Evolutionary conservation across 495 filamentous ascomycete species (phyloP).

Genomic region (Trichocladium antarcticum): DNA sequence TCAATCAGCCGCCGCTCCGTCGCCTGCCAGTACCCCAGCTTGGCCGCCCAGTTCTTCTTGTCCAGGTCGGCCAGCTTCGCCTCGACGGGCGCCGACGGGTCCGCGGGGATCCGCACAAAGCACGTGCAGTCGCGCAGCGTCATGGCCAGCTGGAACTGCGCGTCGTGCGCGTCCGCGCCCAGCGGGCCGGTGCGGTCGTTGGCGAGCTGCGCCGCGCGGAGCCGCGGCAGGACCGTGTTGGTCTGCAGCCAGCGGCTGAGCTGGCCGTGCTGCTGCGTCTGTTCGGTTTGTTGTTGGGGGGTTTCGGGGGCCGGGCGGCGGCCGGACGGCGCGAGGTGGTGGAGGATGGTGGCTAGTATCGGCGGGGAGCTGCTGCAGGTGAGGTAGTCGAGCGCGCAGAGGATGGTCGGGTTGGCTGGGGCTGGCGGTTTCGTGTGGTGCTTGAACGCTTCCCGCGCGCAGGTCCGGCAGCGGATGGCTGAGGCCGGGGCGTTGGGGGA

Average conservation of each 20-base stretch:
- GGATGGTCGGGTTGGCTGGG: constrained; percentile 1
- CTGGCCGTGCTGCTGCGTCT: constrained; percentile 1
- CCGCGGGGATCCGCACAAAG: constrained; percentile 52
- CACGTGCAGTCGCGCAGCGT: constrained; percentile 81
- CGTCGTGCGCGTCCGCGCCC: constrained; percentile 20
- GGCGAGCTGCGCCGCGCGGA: constrained; percentile 39
- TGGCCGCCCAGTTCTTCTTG: constrained; percentile 62
- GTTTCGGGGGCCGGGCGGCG: background rate
- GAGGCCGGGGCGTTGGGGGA: constrained; percentile 61
- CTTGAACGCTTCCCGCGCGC: constrained; percentile 55
- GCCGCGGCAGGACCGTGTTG: constrained; percentile 31
- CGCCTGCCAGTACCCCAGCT: constrained; percentile 60
- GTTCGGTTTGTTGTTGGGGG: background rate
- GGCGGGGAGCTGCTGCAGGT: background rate
- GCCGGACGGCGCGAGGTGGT: background rate
- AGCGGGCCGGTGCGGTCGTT: constrained; percentile 41
- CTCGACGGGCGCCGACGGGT: constrained; percentile 39
- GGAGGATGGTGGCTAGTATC: constrained; percentile 1
- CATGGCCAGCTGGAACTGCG: constrained; percentile 52
- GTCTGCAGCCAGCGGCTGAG: constrained; percentile 20
- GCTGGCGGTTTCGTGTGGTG: constrained; percentile 1
- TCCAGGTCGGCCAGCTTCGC: constrained; percentile 80
- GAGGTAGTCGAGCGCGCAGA: constrained; percentile 24
- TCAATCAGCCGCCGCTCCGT: constrained; percentile 52
- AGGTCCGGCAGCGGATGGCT: constrained; percentile 70